Base-by-base conservation (phyloP, 2,329 filamentous ascomycete genomes). In the Colletotrichum sp. region DNA sequence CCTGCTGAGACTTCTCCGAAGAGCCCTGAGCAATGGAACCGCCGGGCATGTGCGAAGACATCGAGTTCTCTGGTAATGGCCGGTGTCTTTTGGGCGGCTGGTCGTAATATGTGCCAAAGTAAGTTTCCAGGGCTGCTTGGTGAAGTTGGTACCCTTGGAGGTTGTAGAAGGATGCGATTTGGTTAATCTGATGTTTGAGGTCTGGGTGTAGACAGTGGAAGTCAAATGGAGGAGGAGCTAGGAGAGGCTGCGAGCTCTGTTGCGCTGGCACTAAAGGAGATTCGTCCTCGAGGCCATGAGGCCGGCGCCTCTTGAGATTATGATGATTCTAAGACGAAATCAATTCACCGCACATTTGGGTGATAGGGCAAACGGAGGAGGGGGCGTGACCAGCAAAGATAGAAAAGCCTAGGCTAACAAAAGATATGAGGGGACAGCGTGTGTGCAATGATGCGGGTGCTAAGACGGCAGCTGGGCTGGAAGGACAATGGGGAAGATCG, bases 301-400 rank as follows among this genome's bases (percentile, higher is more conserved):
- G 83, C 82, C 86, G 85, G 74, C 87, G 86, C 82, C 86, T 88
- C 82, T 85, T 88, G 78, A 85, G 81, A 79, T 83, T 82, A 78
- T 79, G 79, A 77, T 77, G 72, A 71, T 82, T 80, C 82, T 83
- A 80, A 71, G 76, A 80, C 64, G 79, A 81, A 78, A 83, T 87
- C 81, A 88, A 85, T 83, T 83, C 80, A 85, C 83, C 81, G 83
- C 81, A 82, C 81, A 81, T 83, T 82, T 80, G 72, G 77, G 78
- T 76, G 79, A 75, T 76, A 74, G 69, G 72, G 55, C 72, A 78
- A 79, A 81, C 77, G 79, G 79, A 80, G 78, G 66, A 70, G 32
- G 70, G 60, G 67, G 62, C 32, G 71, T 60, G 62, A 58, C 36
- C 64, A 65, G 64, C 64, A 69, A 69, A 69, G 77, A 80, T 70